Conservation (phyloP, 306 rosid genomes). For the Oxytropis ochrocephala region DNA sequence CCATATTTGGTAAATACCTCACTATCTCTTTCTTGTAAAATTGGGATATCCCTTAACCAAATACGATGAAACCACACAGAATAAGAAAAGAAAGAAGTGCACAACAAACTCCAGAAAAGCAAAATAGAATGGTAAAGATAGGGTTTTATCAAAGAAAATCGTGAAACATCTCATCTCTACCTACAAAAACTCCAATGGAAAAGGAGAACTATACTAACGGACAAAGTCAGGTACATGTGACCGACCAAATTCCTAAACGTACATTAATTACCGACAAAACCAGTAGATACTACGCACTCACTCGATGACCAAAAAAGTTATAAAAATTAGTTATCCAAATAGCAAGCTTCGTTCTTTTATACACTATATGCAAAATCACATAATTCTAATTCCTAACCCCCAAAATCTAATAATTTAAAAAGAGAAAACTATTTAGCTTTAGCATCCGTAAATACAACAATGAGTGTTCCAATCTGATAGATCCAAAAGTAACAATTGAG, state of each 20-base stretch:
- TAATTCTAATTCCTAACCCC: neutral
- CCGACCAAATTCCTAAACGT: too few species aligned
- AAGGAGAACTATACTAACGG: too few species aligned
- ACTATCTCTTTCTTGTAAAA: neutral
- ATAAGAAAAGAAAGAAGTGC: neutral
- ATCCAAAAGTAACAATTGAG: neutral
- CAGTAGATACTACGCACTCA: too few species aligned
- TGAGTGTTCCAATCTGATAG: neutral
- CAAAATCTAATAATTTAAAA: neutral
- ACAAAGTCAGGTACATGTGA: too few species aligned
- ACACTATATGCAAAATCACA: neutral
- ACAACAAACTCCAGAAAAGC: neutral
- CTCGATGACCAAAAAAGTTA: neutral
- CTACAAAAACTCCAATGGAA: too few species aligned
- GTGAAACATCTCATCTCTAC: neutral
- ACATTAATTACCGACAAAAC: too few species aligned
- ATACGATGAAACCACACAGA: neutral
- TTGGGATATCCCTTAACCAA: neutral
- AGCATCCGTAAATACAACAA: neutral
- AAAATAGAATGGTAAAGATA: neutral
- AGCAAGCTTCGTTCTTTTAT: neutral
- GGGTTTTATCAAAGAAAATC: neutral
- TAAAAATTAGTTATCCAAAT: neutral
- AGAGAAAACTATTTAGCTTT: neutral
- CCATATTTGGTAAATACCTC: conserved; percentile 17